Evolutionary conservation across 106 monocot species (phyloP).

Genomic region (Gastrodia elata): DNA sequence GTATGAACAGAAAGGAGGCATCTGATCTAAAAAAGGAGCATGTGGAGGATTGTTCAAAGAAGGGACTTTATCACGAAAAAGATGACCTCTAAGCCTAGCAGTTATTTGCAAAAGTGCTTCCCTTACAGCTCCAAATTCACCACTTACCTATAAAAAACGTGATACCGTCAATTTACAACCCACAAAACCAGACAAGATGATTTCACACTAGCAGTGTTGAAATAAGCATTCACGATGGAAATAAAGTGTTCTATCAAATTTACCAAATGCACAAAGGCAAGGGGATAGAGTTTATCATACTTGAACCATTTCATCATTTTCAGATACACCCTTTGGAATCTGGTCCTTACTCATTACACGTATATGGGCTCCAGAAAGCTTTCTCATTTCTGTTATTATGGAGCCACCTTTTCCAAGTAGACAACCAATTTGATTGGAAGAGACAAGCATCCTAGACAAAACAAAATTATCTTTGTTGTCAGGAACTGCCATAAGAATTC

Average conservation of each 20-base stretch:
- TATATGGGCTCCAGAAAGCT: slow-evolving; percentile 69
- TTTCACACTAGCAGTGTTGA: neutral
- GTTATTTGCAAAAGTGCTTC: slow-evolving; percentile 88
- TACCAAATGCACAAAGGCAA: neutral
- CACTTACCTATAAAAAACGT: slow-evolving; percentile 41
- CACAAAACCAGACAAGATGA: neutral
- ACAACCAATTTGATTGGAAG: slow-evolving; percentile 76
- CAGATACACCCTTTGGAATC: slow-evolving; percentile 38
- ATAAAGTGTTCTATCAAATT: neutral
- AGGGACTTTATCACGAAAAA: slow-evolving; percentile 61
- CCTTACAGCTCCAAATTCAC: slow-evolving; percentile 51
- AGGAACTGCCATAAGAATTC: slow-evolving; percentile 35
- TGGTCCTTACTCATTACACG: slow-evolving; percentile 61
- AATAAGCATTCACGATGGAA: neutral
- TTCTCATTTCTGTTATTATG: slow-evolving; percentile 93
- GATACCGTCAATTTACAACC: slow-evolving; percentile 1
- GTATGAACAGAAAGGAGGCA: slow-evolving; percentile 47
- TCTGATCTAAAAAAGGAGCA: slow-evolving; percentile 45
- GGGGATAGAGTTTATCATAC: slow-evolving; percentile 16
- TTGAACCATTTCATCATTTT: slow-evolving; percentile 80
- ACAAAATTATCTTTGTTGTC: slow-evolving; percentile 36
- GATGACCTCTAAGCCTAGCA: slow-evolving; percentile 58
- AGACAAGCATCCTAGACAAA: slow-evolving; percentile 43
- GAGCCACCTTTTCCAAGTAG: slow-evolving; percentile 86
- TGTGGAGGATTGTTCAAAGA: slow-evolving; percentile 21